Conservation (phyloP, 2,329 filamentous ascomycete genomes). For the Elsinoe necatrix region DNA sequence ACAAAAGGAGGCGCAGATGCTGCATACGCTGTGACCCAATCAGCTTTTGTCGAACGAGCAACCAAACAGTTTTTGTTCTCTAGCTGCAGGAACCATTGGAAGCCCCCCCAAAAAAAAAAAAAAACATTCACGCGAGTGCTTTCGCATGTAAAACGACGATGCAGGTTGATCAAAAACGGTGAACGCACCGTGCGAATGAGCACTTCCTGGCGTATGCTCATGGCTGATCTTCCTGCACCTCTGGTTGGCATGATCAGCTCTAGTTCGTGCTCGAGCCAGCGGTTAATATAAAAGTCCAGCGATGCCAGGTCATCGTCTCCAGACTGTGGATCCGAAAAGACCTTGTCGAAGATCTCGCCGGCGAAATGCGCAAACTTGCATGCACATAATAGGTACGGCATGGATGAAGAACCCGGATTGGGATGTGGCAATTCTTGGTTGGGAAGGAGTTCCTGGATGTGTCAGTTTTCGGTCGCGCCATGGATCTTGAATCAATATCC, state of each 20-base stretch:
- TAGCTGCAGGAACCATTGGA: constrained; percentile 1
- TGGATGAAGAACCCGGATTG: constrained; percentile 6
- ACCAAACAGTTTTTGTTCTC: neutral
- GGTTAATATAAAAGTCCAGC: constrained; percentile 10
- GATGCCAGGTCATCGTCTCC: constrained; percentile 4
- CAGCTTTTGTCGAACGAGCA: neutral
- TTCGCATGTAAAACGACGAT: neutral
- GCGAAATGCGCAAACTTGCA: constrained; percentile 7
- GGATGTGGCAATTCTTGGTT: neutral
- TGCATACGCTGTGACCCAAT: constrained; percentile 2
- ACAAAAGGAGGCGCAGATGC: neutral
- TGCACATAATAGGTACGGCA: neutral
- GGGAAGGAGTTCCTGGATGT: neutral
- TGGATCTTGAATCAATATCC: neutral
- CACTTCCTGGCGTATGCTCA: neutral
- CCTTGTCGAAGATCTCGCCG: constrained; percentile 11
- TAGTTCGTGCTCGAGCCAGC: constrained; percentile 10
- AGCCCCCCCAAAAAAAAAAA: neutral
- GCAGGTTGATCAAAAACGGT: constrained; percentile 5
- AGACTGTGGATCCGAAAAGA: neutral
- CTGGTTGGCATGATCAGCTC: constrained; percentile 1
- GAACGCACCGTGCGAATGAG: constrained; percentile 8
- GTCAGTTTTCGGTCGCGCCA: neutral
- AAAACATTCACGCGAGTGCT: neutral
- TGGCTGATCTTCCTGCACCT: neutral